Evolutionary conservation across 768 basidiomycete species (phyloP).

Genomic region (Rhizopogon roseolus): DNA sequence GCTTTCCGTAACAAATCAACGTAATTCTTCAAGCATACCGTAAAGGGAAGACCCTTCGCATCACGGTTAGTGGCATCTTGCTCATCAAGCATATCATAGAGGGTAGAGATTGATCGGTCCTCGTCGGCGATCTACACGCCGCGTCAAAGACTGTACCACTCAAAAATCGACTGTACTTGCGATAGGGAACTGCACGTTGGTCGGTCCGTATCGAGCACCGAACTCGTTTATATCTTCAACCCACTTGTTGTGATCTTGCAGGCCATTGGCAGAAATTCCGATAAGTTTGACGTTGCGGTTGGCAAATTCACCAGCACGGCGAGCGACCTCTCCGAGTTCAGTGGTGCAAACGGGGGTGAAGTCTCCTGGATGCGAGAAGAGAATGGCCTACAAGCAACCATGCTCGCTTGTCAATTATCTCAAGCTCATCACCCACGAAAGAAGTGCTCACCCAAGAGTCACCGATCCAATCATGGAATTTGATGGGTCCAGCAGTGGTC

Average conservation of each 20-base stretch:
- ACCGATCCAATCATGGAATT: slow-evolving; percentile 91
- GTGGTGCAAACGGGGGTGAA: slow-evolving; percentile 96
- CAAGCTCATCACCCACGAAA: background rate
- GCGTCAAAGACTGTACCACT: background rate
- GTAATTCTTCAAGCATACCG: slow-evolving; percentile 37
- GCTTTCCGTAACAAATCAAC: background rate
- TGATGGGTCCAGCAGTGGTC: slow-evolving; percentile 83
- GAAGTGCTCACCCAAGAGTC: slow-evolving; percentile 69
- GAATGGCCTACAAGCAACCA: slow-evolving; percentile 49
- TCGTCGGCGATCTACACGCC: slow-evolving; percentile 79
- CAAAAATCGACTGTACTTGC: slow-evolving; percentile 36
- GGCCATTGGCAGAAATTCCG: slow-evolving; percentile 87
- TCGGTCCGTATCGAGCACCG: slow-evolving; percentile 65
- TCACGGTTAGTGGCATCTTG: slow-evolving; percentile 91
- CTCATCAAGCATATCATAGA: slow-evolving; percentile 96
- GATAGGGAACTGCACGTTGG: slow-evolving; percentile 88
- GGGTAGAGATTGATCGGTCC: slow-evolving; percentile 75
- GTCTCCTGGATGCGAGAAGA: slow-evolving; percentile 95
- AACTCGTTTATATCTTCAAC: slow-evolving; percentile 82
- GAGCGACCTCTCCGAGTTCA: slow-evolving; percentile 93
- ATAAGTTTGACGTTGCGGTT: slow-evolving; percentile 91
- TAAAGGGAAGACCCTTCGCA: slow-evolving; percentile 88
- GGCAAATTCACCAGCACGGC: slow-evolving; percentile 78
- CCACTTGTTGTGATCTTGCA: slow-evolving; percentile 84
- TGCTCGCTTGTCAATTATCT: background rate